phyloP scores from a whole-genome alignment of 225 moss, liverwort and hornwort genomes.

The Sphagnum tenellum region DNA sequence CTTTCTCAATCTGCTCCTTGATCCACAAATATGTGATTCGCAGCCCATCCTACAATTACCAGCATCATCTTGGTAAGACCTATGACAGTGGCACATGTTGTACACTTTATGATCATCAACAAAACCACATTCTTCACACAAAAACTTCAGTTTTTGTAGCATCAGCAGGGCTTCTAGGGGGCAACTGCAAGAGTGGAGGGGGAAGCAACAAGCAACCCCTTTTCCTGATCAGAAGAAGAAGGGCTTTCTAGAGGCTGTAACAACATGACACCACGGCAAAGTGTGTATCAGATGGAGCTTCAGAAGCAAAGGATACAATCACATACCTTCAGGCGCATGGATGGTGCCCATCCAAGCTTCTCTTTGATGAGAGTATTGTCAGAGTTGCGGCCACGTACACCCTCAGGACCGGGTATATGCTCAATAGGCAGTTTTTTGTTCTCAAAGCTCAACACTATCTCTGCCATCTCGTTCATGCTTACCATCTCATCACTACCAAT shows the following conservation, averaged over 20 bases:
- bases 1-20: constrained; percentile 73
- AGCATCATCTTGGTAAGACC: not conserved
- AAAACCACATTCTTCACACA: not conserved
- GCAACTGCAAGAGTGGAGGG: not conserved
- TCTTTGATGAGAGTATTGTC: constrained; percentile 79
- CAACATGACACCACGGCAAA: too few relatives aligned
- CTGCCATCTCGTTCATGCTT: constrained; percentile 86
- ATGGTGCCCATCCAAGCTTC: constrained; percentile 76
- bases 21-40: constrained; percentile 81
- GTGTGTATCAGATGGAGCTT: too few relatives aligned
- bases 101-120: too few relatives aligned
- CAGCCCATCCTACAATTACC: constrained; percentile 43
- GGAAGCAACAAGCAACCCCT: not conserved
- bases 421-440: constrained; percentile 51
- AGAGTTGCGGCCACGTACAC: constrained; percentile 73
- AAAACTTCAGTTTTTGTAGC: too few relatives aligned
- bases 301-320: too few relatives aligned
- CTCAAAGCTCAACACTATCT: constrained; percentile 56
- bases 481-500: constrained; percentile 90
- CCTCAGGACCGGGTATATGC: constrained; percentile 75
- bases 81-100: too few relatives aligned
- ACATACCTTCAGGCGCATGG: constrained; percentile 58
- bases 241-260: too few relatives aligned
- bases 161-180: not conserved
- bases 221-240: too few relatives aligned